Evolutionary conservation across 1,139 yeast genomes (phyloP).

Genomic region (Suhomyces anneliseae): DNA sequence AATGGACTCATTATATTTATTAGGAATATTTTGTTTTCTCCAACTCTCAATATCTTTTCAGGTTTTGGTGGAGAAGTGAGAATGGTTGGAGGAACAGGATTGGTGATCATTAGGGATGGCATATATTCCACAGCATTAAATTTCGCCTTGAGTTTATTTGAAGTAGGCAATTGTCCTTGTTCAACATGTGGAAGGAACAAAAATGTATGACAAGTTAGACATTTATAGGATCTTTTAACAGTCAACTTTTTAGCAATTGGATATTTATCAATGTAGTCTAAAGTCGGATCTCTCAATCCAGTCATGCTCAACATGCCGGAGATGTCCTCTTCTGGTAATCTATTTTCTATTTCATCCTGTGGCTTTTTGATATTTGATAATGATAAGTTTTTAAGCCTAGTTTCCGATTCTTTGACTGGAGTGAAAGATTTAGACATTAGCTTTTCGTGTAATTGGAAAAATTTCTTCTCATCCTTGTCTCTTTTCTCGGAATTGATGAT

Average conservation of each 20-base stretch:
- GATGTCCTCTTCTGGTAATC: neutral
- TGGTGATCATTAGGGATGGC: constrained; percentile 25
- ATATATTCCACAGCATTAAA: constrained; percentile 38
- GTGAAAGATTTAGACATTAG: neutral
- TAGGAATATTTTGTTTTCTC: constrained; percentile 20
- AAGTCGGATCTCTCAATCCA: neutral
- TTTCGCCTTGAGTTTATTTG: constrained; percentile 30
- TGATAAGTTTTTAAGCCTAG: constrained; percentile 8
- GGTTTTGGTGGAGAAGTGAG: constrained; percentile 4
- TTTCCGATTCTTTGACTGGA: constrained; percentile 1
- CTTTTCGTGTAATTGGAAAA: constrained; percentile 1
- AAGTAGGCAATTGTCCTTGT: constrained; percentile 27
- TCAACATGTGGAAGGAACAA: constrained; percentile 27
- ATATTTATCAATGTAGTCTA: neutral
- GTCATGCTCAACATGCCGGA: neutral
- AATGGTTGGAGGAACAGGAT: constrained; percentile 10
- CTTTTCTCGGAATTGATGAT: constrained; percentile 27
- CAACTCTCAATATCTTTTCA: constrained; percentile 11
- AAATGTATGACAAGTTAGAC: constrained; percentile 30
- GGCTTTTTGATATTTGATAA: constrained; percentile 3
- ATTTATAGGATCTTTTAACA: constrained; percentile 25
- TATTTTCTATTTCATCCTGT: neutral
- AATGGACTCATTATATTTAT: constrained; percentile 35
- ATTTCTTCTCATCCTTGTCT: neutral
- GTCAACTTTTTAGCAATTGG: constrained; percentile 31